Conservation (phyloP, 345 rosid species). For the Corchorus olitorius region DNA sequence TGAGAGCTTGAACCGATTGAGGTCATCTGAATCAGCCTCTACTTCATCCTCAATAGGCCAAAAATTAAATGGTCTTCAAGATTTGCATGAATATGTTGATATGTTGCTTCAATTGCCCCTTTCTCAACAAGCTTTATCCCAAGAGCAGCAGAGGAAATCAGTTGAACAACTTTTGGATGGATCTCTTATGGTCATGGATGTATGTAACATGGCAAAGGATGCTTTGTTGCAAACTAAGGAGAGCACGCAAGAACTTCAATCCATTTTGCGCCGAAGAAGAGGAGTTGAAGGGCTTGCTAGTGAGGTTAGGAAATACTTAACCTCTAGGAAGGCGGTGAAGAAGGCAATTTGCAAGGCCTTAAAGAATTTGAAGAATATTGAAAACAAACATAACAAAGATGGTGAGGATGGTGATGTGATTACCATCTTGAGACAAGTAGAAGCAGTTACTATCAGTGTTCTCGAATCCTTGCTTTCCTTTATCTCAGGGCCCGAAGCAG, state of each 20-base stretch:
- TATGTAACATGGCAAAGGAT: constrained; percentile 31
- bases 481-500: constrained; percentile 34
- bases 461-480: constrained; percentile 44
- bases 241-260: constrained; percentile 29
- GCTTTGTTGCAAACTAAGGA: constrained; percentile 33
- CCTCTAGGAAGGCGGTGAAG: constrained; percentile 27
- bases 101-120: constrained; percentile 33
- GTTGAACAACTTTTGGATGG: constrained; percentile 38
- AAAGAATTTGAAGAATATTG: constrained; percentile 23
- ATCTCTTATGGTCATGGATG: constrained; percentile 43
- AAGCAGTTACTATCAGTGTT: constrained; percentile 26
- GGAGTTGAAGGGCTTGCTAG: constrained; percentile 19
- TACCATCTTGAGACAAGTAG: constrained; percentile 32
- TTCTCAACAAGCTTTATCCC: constrained; percentile 29
- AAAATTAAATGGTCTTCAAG: constrained; percentile 28
- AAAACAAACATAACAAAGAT: background rate
- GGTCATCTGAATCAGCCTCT: constrained; percentile 26
- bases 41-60: constrained; percentile 30
- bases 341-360: constrained; percentile 27
- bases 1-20: constrained; percentile 21
- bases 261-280: constrained; percentile 25
- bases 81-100: constrained; percentile 37
- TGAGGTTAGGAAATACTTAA: constrained; percentile 23
- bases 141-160: constrained; percentile 18
- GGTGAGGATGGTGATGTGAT: constrained; percentile 20